phyloP scores from a whole-genome alignment of 192 early-diverging fungal genomes.

The Neocallimastix lanati region DNA sequence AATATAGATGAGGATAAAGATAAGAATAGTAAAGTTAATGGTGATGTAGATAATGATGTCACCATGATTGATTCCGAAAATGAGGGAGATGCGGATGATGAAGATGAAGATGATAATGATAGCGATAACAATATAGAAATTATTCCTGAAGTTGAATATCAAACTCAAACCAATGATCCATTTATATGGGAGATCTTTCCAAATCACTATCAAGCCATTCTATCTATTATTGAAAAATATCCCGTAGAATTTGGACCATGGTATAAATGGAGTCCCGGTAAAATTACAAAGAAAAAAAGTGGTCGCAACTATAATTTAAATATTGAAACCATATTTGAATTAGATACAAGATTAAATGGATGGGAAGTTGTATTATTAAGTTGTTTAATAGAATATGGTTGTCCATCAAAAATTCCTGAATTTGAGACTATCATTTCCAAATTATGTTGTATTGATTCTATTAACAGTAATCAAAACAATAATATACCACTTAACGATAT shows the following conservation, averaged over 20 bases:
- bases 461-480: neutral
- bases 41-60: too few species aligned
- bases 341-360: conserved; percentile 12
- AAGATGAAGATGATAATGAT: neutral
- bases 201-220: neutral
- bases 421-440: neutral
- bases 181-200: neutral
- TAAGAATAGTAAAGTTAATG: too few species aligned
- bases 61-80: neutral
- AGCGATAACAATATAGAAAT: neutral
- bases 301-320: neutral
- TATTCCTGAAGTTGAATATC: neutral
- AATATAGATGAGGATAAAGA: too few species aligned
- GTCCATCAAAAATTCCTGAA: neutral
- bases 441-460: neutral
- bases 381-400: conserved; percentile 4
- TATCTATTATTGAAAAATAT: conserved; percentile 11
- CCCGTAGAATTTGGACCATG: conserved; percentile 20
- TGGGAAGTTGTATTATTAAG: conserved; percentile 31
- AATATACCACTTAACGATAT: neutral
- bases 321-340: neutral
- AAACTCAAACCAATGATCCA: neutral
- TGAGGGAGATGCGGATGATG: neutral
- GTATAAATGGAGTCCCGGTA: conserved; percentile 26
- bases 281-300: neutral